Conservation (phyloP, 352 stramenopile genomes). For the Plasmopara viticola region DNA sequence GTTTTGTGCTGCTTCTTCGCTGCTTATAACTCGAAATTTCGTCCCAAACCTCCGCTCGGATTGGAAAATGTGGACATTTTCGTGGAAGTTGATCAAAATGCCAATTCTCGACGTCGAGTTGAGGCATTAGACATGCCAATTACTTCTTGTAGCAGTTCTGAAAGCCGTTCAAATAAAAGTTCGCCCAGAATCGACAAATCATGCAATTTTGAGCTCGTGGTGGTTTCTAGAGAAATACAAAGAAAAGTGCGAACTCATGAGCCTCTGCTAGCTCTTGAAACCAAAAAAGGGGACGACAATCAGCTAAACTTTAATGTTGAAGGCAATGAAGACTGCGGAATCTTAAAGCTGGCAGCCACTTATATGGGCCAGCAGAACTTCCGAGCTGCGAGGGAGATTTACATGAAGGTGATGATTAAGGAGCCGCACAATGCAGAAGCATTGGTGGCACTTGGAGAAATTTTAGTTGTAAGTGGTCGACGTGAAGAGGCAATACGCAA, state of each 20-base stretch:
- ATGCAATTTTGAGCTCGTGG: constrained; percentile 37
- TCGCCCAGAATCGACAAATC: constrained; percentile 2
- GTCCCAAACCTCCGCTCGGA: constrained; percentile 13
- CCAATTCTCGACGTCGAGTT: constrained; percentile 14
- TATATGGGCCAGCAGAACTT: constrained; percentile 46
- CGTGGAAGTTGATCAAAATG: constrained; percentile 33
- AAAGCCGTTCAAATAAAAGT: not conserved
- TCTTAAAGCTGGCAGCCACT: constrained; percentile 33
- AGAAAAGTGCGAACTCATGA: constrained; percentile 6
- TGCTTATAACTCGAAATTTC: constrained; percentile 41
- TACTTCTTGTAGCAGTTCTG: not conserved
- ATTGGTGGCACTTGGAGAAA: constrained; percentile 46
- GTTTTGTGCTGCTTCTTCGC: constrained; percentile 35
- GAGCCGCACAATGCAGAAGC: constrained; percentile 40
- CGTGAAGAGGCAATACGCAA: constrained; percentile 29
- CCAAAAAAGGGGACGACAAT: not conserved
- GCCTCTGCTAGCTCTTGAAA: constrained; percentile 1
- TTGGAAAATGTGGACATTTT: constrained; percentile 33
- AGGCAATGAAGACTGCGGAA: constrained; percentile 5
- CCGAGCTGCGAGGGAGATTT: constrained; percentile 39
- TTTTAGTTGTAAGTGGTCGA: constrained; percentile 37
- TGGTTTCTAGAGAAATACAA: constrained; percentile 18
- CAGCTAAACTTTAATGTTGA: constrained; percentile 3
- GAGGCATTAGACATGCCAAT: constrained; percentile 19
- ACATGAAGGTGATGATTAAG: constrained; percentile 35